Evolutionary conservation across 1,284 basidiomycete species (phyloP).

Genomic region (Pseudozyma tsukubaensis): DNA sequence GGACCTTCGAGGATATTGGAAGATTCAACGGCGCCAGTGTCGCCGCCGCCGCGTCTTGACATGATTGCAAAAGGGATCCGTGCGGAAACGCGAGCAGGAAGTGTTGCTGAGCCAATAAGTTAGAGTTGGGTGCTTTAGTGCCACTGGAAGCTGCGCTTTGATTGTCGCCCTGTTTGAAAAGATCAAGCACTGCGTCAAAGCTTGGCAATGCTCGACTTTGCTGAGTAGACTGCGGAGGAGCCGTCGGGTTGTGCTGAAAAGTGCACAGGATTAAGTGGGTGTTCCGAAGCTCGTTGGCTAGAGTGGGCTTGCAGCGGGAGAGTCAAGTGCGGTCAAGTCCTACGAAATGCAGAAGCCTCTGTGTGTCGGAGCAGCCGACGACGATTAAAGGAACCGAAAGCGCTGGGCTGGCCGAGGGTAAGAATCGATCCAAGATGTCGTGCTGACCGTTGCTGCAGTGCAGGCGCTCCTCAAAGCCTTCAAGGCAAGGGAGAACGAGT

Average conservation of each 20-base stretch:
- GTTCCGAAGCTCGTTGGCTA: too few relatives aligned
- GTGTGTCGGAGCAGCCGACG: not conserved
- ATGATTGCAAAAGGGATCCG: constrained; percentile 7
- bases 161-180: too few relatives aligned
- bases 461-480: too few relatives aligned
- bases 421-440: too few relatives aligned
- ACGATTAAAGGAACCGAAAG: not conserved
- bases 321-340: too few relatives aligned
- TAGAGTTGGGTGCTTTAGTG: not conserved
- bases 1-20: constrained; percentile 53
- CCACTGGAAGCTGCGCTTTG: too few relatives aligned
- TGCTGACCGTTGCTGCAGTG: too few relatives aligned
- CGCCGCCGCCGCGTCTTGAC: constrained; percentile 35
- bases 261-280: too few relatives aligned
- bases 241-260: not conserved
- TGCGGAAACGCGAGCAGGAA: not conserved
- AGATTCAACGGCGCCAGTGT: constrained; percentile 24
- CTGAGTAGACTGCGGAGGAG: not conserved
- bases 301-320: too few relatives aligned
- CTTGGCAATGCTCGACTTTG: not conserved
- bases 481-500: too few relatives aligned
- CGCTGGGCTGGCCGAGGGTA: not conserved
- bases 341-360: too few relatives aligned
- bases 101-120: not conserved
- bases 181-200: not conserved